phyloP scores from a whole-genome alignment of 148 eudicot genomes.

The Cornus kousa region DNA sequence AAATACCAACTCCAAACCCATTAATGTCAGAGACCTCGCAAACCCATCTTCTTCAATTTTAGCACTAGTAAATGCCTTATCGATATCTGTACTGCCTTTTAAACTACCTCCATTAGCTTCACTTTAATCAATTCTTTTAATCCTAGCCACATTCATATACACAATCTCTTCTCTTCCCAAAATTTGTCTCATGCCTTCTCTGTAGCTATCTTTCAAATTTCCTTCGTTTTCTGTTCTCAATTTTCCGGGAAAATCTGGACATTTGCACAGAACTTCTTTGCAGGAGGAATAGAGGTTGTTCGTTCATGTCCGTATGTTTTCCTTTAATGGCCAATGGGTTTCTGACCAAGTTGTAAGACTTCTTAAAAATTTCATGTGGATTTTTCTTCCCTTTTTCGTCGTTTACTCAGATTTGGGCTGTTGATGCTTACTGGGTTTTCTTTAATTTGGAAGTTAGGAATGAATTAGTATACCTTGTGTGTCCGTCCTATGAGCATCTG shows the following conservation, averaged over 20 bases:
- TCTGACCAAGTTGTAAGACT: slow-evolving; percentile 1
- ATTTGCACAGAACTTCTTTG: neutral
- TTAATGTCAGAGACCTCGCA: neutral
- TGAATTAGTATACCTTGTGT: neutral
- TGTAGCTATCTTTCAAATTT: neutral
- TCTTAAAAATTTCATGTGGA: neutral
- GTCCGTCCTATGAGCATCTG: neutral
- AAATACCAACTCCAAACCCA: slow-evolving; percentile 1
- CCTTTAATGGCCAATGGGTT: slow-evolving; percentile 1
- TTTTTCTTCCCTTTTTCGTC: neutral
- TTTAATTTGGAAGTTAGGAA: neutral
- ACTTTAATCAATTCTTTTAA: neutral
- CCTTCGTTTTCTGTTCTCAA: neutral
- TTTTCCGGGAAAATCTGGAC: neutral
- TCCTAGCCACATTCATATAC: neutral
- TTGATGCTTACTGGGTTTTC: slow-evolving; percentile 1
- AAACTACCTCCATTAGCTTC: slow-evolving; percentile 19
- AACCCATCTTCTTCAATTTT: neutral
- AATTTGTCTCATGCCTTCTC: neutral
- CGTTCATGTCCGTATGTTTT: neutral
- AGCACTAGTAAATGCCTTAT: slow-evolving; percentile 11
- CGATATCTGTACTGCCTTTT: neutral
- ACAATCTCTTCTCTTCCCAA: neutral
- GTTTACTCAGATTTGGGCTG: neutral
- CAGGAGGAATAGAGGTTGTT: neutral